A percentile compares a stretch with the other conserved stretches of the same genome.
Conservation (phyloP, 352 stramenopile species). For the Phytopythium helicoides region DNA sequence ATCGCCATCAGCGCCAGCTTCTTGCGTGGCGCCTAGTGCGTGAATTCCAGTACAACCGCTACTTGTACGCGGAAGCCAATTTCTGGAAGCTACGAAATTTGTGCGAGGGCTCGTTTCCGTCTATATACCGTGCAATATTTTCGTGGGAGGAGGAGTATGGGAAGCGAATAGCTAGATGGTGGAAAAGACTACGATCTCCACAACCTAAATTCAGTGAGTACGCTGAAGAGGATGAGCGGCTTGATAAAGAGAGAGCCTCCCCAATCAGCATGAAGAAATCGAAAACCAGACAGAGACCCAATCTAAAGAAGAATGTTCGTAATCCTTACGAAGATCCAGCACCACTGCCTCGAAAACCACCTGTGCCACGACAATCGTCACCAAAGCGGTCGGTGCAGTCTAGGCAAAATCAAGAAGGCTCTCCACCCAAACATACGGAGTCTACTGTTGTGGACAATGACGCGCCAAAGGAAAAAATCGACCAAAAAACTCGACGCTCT, state of each 20-base stretch:
- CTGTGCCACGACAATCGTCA: neutral
- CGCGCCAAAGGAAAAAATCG: neutral
- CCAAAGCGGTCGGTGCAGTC: conserved; percentile 1
- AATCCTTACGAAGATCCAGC: no score
- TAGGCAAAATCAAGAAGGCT: neutral
- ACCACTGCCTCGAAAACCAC: no score
- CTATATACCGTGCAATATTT: conserved; percentile 35
- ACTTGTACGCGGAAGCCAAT: conserved; percentile 17
- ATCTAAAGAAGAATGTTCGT: no score
- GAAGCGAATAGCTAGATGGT: conserved; percentile 28
- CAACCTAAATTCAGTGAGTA: neutral
- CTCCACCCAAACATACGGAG: no score
- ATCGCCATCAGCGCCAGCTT: conserved; percentile 9
- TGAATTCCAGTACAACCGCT: conserved; percentile 6
- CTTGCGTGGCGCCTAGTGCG: conserved; percentile 31
- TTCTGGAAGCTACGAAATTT: conserved; percentile 34
- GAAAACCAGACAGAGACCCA: no score
- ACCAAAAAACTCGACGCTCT: neutral
- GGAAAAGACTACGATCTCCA: conserved; percentile 7
- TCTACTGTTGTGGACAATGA: neutral
- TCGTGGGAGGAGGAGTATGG: conserved; percentile 31
- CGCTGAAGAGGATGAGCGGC: neutral
- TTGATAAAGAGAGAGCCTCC: neutral
- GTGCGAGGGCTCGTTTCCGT: conserved; percentile 25
- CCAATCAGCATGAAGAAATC: neutral